Conservation (phyloP, 768 basidiomycete genomes). For the Xerocomus potaroensis region DNA sequence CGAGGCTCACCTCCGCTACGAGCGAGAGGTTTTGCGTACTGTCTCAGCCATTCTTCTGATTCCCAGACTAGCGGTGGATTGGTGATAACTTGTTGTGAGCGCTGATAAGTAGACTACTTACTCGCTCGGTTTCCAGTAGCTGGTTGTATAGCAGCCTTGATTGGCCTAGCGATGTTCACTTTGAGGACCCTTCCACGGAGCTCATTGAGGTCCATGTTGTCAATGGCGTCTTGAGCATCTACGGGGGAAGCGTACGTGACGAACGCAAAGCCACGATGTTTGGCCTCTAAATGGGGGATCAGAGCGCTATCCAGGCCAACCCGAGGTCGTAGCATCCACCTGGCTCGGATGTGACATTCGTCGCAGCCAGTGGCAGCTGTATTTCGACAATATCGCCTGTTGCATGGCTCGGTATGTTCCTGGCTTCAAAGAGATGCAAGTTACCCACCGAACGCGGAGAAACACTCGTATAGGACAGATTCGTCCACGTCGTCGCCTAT, state of each 20-base stretch:
- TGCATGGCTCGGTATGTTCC: slow-evolving; percentile 4
- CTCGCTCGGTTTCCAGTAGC: slow-evolving; percentile 73
- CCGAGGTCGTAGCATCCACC: slow-evolving; percentile 33
- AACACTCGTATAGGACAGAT: slow-evolving; percentile 65
- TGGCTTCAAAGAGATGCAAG: neutral
- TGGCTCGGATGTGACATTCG: slow-evolving; percentile 60
- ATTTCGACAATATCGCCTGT: slow-evolving; percentile 92
- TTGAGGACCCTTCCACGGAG: slow-evolving; percentile 70
- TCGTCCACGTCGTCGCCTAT: slow-evolving; percentile 85
- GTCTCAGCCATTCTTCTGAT: slow-evolving; percentile 88
- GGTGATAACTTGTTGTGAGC: slow-evolving; percentile 1
- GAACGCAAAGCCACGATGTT: slow-evolving; percentile 92
- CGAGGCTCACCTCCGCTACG: slow-evolving; percentile 61
- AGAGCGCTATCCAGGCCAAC: slow-evolving; percentile 5
- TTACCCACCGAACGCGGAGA: slow-evolving; percentile 80
- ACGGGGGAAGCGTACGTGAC: slow-evolving; percentile 75
- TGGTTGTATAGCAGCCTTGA: slow-evolving; percentile 62
- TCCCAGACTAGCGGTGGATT: slow-evolving; percentile 72
- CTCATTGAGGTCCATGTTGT: slow-evolving; percentile 98
- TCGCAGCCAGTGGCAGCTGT: slow-evolving; percentile 75
- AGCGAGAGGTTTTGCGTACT: slow-evolving; percentile 73
- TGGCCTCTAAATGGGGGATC: slow-evolving; percentile 45
- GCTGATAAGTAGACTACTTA: slow-evolving; percentile 34
- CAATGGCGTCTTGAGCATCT: slow-evolving; percentile 94
- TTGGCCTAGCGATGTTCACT: slow-evolving; percentile 82